These are phyloP conservation scores for Daedaleopsis nitida DNA, from an alignment of 768 basidiomycete species.

Conservation along the genomic window DNA sequence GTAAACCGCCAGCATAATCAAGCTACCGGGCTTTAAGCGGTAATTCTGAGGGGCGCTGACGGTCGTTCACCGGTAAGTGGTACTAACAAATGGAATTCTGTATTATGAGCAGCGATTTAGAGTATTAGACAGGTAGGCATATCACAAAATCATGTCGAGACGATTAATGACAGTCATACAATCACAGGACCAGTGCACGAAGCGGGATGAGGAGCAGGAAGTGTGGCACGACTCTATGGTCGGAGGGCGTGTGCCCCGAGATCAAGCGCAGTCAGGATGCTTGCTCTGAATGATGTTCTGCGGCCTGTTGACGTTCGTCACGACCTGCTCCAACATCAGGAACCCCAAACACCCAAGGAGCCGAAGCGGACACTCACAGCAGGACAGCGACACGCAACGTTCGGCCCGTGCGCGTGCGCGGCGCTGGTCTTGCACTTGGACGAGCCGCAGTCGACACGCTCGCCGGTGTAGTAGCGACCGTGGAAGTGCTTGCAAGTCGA, in stretches of 20 bases:
- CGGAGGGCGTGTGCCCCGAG: background rate
- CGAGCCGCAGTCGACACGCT: constrained; percentile 15
- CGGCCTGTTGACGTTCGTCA: constrained; percentile 11
- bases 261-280: constrained; percentile 14
- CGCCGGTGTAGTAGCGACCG: constrained; percentile 16
- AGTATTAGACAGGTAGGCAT: no score
- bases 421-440: constrained; percentile 18
- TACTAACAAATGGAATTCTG: no score
- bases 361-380: constrained; percentile 2
- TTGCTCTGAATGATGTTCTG: constrained; percentile 21
- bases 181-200: no score
- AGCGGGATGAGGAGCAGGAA: background rate
- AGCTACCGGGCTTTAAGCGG: no score
- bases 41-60: no score
- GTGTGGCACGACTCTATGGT: background rate
- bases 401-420: constrained; percentile 15
- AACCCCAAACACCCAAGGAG: background rate
- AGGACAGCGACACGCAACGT: constrained; percentile 14
- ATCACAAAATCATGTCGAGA: no score
- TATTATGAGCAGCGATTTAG: no score
- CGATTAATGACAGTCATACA: no score
- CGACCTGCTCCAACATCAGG: constrained; percentile 2
- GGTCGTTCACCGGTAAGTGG: no score
- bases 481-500: constrained; percentile 16
- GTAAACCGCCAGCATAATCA: no score